Evolutionary conservation across 1,139 yeast genomes (phyloP).

Genomic region (Saccharomyces uvarum): DNA sequence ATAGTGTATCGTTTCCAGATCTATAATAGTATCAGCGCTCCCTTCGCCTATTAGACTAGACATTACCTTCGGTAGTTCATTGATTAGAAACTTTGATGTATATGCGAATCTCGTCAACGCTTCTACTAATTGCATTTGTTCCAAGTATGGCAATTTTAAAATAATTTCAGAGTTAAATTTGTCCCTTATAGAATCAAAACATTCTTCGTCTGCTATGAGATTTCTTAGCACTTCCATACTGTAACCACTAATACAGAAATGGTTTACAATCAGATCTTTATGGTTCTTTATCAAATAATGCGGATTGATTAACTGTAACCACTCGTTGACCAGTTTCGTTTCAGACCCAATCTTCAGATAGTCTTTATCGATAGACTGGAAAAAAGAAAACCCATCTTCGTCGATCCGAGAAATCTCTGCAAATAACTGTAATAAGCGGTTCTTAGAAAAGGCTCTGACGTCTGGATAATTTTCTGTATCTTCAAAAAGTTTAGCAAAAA

Average conservation of each 20-base stretch:
- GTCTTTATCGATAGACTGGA: constrained; percentile 21
- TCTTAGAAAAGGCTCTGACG: constrained; percentile 13
- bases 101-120: constrained; percentile 25
- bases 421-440: constrained; percentile 24
- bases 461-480: constrained; percentile 21
- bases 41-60: constrained; percentile 26
- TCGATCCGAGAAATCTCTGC: constrained; percentile 26
- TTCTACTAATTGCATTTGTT: constrained; percentile 31
- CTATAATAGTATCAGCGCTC: constrained; percentile 22
- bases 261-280: constrained; percentile 14
- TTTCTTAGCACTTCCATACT: constrained; percentile 28
- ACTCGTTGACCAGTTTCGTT: constrained; percentile 17
- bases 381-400: constrained; percentile 13
- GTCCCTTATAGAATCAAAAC: constrained; percentile 23
- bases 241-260: constrained; percentile 19
- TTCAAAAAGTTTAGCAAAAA: constrained; percentile 23
- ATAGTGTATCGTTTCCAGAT: constrained; percentile 29
- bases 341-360: constrained; percentile 19
- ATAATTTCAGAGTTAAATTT: constrained; percentile 22
- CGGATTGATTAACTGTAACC: constrained; percentile 32
- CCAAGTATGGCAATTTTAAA: constrained; percentile 30
- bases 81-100: constrained; percentile 22
- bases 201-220: constrained; percentile 15
- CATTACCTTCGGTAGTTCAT: constrained; percentile 31
- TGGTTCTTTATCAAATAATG: constrained; percentile 24